Conservation (phyloP, 495 filamentous ascomycete species). For the Talaromyces thailandensis region DNA sequence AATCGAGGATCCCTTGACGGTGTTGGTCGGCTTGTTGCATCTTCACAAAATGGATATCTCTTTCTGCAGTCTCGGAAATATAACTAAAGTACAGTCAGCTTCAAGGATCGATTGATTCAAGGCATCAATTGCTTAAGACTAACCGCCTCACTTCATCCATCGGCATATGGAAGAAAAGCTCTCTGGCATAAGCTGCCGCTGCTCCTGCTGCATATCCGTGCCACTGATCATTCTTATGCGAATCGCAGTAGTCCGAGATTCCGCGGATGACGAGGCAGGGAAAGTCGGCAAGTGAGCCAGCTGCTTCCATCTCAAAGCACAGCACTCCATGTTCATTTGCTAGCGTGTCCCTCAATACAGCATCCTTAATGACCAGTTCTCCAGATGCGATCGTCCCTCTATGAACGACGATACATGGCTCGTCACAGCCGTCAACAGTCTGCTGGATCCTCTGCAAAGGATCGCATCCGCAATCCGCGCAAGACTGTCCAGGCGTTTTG, state of each 20-base stretch:
- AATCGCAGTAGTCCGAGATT: conserved; percentile 22
- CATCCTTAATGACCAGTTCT: conserved; percentile 10
- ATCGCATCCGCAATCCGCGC: too few relatives aligned
- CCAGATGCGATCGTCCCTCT: conserved; percentile 10
- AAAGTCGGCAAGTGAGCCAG: conserved; percentile 16
- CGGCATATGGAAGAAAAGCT: conserved; percentile 11
- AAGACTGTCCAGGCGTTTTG: too few relatives aligned
- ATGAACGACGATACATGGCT: background rate
- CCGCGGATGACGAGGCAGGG: conserved; percentile 21
- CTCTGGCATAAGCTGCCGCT: conserved; percentile 21
- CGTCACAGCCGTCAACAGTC: too few relatives aligned
- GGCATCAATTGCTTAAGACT: too few relatives aligned
- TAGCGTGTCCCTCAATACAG: conserved; percentile 9
- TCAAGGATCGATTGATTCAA: background rate
- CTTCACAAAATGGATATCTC: too few relatives aligned
- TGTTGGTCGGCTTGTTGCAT: too few relatives aligned
- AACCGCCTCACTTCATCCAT: too few relatives aligned
- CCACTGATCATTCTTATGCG: conserved; percentile 24
- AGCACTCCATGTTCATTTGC: conserved; percentile 16
- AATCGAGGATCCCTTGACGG: too few relatives aligned
- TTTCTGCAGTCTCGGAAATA: too few relatives aligned
- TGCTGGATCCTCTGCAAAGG: too few relatives aligned
- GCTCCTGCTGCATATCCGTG: conserved; percentile 17
- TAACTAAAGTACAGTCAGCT: too few relatives aligned
- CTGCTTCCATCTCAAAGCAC: conserved; percentile 23